phyloP scores from a whole-genome alignment of 2,329 filamentous ascomycete genomes.

The Paramyrothecium roridum region DNA sequence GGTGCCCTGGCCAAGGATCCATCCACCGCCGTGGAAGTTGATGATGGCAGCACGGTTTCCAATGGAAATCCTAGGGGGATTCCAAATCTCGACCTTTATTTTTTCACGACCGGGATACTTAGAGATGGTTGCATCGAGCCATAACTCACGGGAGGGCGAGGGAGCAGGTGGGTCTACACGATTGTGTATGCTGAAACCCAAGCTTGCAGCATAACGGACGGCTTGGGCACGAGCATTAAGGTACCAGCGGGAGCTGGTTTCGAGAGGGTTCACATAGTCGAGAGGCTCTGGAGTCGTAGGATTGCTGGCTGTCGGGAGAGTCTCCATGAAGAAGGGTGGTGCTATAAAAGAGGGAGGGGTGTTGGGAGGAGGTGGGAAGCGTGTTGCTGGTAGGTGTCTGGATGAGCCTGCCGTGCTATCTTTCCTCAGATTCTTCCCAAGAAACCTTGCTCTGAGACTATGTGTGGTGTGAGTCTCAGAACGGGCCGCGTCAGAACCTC shows the following conservation, averaged over 20 bases:
- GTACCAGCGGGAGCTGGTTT: constrained; percentile 39
- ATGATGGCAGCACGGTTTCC: constrained; percentile 51
- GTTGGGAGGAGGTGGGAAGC: not conserved
- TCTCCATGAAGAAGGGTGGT: constrained; percentile 16
- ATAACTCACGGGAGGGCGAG: constrained; percentile 33
- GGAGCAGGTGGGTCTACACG: constrained; percentile 36
- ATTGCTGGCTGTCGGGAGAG: constrained; percentile 21
- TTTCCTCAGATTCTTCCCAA: too few relatives aligned
- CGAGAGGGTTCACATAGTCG: constrained; percentile 42
- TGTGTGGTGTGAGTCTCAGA: too few relatives aligned
- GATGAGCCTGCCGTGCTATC: too few relatives aligned
- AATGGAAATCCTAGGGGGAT: constrained; percentile 27
- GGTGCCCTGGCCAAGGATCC: constrained; percentile 59
- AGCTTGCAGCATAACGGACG: constrained; percentile 39
- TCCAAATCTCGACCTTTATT: constrained; percentile 47
- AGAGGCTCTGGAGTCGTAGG: constrained; percentile 26
- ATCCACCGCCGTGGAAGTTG: constrained; percentile 67
- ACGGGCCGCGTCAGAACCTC: too few relatives aligned
- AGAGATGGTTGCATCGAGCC: constrained; percentile 39
- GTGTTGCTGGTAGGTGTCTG: not conserved
- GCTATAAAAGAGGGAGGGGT: not conserved
- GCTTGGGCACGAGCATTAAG: constrained; percentile 38
- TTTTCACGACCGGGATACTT: constrained; percentile 29
- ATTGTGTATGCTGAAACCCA: constrained; percentile 40
- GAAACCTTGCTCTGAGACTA: too few relatives aligned